Evolutionary conservation across 2,329 filamentous ascomycete genomes (phyloP).

Genomic region (Colletotrichum kahawae): DNA sequence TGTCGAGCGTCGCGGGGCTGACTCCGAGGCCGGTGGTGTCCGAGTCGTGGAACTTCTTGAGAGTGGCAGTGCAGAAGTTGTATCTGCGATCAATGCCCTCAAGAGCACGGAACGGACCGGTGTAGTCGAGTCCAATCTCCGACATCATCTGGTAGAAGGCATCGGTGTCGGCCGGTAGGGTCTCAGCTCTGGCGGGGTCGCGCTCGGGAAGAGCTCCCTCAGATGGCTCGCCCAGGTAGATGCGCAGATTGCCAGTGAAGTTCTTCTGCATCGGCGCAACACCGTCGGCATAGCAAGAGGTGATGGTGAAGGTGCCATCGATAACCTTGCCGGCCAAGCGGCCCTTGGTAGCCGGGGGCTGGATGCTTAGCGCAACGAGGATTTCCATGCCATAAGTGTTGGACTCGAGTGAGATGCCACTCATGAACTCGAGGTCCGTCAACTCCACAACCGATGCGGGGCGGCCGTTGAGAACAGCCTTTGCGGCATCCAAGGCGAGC

Average conservation of each 20-base stretch:
- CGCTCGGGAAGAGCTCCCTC: conserved; percentile 19
- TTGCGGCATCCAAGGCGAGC: conserved; percentile 49
- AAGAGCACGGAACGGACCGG: conserved; percentile 23
- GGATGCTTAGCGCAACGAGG: conserved; percentile 24
- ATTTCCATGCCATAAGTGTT: conserved; percentile 27
- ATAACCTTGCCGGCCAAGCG: conserved; percentile 1
- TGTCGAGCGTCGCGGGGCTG: conserved; percentile 39
- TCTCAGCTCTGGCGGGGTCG: conserved; percentile 22
- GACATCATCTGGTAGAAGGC: conserved; percentile 24
- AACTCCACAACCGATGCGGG: conserved; percentile 34
- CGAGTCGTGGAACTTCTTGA: conserved; percentile 29
- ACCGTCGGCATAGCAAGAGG: conserved; percentile 16
- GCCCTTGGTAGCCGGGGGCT: conserved; percentile 17
- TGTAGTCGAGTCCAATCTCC: conserved; percentile 24
- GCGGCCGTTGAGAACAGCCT: conserved; percentile 27
- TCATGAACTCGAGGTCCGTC: conserved; percentile 34
- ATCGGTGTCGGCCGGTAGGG: conserved; percentile 24
- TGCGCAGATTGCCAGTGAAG: conserved; percentile 23
- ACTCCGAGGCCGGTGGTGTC: conserved; percentile 27
- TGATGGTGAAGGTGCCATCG: conserved; percentile 22
- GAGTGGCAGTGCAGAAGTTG: conserved; percentile 16
- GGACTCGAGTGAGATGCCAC: conserved; percentile 35
- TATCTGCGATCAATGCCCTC: conserved; percentile 20
- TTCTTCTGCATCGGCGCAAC: conserved; percentile 22
- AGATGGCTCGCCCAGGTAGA: conserved; percentile 24